A percentile compares a stretch with the other conserved stretches of the same genome.
phyloP scores from a whole-genome alignment of 352 stramenopile species.

The Globisporangium irregulare region DNA sequence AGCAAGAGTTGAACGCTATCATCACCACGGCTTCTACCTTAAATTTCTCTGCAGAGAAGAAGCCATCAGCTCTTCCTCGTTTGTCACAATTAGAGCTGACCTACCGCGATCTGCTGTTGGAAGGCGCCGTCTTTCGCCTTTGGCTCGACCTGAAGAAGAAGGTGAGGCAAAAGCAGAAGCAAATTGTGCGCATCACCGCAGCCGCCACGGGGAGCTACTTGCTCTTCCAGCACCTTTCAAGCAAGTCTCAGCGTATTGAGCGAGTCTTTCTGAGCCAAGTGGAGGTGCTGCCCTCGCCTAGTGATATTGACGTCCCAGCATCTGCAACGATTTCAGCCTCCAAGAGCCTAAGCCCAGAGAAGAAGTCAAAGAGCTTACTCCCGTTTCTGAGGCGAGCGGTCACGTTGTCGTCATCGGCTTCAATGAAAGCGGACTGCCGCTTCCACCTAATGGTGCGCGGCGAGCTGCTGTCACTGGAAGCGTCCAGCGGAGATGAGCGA shows the following conservation, averaged over 20 bases:
- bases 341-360: background rate
- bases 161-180: conserved; percentile 17
- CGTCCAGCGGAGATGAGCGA: conserved; percentile 26
- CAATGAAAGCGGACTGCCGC: background rate
- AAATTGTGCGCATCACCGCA: conserved; percentile 33
- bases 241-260: conserved; percentile 23
- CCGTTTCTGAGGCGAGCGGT: background rate
- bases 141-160: conserved; percentile 20
- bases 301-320: background rate
- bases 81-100: conserved; percentile 17
- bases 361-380: conserved; percentile 1
- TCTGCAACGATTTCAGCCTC: background rate
- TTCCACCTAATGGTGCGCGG: conserved; percentile 39
- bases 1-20: background rate
- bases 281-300: conserved; percentile 17
- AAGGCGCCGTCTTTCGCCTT: conserved; percentile 22
- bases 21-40: background rate
- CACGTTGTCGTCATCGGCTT: conserved; percentile 19
- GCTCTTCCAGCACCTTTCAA: conserved; percentile 33
- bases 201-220: conserved; percentile 37
- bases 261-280: conserved; percentile 45
- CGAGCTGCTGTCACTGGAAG: conserved; percentile 38
- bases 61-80: background rate
- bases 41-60: background rate
- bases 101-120: conserved; percentile 24